Percentiles rank a stretch among this genome's conserved stretches.
phyloP scores from a whole-genome alignment of 139 green algal genomes.

The Volvox africanus region DNA sequence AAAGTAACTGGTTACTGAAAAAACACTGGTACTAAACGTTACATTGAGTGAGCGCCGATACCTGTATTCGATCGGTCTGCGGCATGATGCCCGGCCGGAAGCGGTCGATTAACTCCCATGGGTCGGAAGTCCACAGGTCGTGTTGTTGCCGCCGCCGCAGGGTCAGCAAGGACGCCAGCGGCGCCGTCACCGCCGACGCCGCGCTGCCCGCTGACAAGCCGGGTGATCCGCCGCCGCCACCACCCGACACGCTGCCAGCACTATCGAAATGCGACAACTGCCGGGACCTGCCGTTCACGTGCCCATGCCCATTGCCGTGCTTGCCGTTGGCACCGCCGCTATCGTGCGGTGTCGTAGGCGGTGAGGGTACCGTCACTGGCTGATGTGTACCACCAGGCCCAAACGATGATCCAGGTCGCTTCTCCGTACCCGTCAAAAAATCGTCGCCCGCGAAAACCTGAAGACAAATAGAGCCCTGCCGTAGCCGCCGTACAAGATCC shows the following conservation, averaged over 20 bases:
- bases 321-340: neutral
- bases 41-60: neutral
- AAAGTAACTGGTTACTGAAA: no score
- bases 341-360: neutral
- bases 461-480: constrained; percentile 37
- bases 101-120: constrained; percentile 38
- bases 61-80: constrained; percentile 49
- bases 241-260: neutral
- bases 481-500: constrained; percentile 36
- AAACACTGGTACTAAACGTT: no score
- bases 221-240: neutral
- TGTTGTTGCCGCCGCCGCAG: neutral
- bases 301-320: neutral
- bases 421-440: constrained; percentile 13
- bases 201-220: neutral
- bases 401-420: neutral
- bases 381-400: neutral
- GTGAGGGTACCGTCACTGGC: neutral
- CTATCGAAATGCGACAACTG: constrained; percentile 10
- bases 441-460: constrained; percentile 40
- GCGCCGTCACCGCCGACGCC: neutral
- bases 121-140: constrained; percentile 43
- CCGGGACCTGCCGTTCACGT: neutral
- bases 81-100: constrained; percentile 47
- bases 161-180: neutral